Evolutionary conservation across 73 alveolate species (phyloP).

Genomic region (Blepharisma stoltei): DNA sequence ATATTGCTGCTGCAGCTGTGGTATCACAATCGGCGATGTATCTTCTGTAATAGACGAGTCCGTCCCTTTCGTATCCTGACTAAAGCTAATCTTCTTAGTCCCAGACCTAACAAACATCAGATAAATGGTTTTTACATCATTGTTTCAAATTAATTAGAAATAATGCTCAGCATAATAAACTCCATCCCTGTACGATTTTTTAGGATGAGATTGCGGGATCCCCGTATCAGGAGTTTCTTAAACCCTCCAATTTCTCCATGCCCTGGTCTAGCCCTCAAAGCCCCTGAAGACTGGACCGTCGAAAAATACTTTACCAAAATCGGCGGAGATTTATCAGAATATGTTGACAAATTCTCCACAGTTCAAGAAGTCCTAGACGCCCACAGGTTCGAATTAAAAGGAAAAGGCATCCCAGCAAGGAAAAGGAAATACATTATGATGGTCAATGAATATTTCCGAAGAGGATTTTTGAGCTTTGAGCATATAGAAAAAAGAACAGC

Average conservation of each 20-base stretch:
- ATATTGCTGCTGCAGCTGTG: too few relatives aligned
- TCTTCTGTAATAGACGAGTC: too few relatives aligned
- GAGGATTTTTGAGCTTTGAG: conserved; percentile 30
- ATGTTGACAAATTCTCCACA: conserved; percentile 55
- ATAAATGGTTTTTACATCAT: too few relatives aligned
- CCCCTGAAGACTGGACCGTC: conserved; percentile 45
- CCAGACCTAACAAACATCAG: too few relatives aligned
- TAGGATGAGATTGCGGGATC: background rate
- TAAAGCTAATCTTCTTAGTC: too few relatives aligned
- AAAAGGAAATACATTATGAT: conserved; percentile 16
- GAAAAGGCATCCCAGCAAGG: conserved; percentile 26
- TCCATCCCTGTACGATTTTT: background rate
- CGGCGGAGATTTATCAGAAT: conserved; percentile 65
- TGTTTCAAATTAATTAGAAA: too few relatives aligned
- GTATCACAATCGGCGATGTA: too few relatives aligned
- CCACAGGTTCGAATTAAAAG: conserved; percentile 27
- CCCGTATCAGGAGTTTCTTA: conserved; percentile 32
- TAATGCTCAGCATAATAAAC: too few relatives aligned
- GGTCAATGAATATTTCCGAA: conserved; percentile 17
- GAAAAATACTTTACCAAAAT: conserved; percentile 41
- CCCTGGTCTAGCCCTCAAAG: conserved; percentile 43
- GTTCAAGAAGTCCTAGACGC: conserved; percentile 52
- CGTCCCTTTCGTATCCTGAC: too few relatives aligned
- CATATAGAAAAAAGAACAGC: conserved; percentile 31
- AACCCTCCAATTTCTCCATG: conserved; percentile 48